Evolutionary conservation across 768 basidiomycete genomes (phyloP).

Genomic region (Trametes meyenii): DNA sequence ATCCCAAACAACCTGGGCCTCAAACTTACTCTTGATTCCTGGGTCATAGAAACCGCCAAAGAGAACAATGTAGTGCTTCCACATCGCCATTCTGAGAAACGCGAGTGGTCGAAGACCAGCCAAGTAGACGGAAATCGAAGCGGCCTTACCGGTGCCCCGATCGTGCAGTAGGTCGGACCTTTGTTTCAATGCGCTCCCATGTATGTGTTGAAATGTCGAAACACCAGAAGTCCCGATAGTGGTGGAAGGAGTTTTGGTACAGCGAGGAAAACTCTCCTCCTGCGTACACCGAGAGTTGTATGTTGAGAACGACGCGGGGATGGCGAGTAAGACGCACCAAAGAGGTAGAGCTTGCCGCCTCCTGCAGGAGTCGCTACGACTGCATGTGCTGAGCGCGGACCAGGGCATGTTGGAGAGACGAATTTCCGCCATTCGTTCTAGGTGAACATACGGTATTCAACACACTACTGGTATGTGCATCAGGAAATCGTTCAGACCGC

Average conservation of each 20-base stretch:
- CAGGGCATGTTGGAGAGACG: constrained; percentile 81
- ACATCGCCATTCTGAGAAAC: constrained; percentile 74
- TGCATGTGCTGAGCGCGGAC: constrained; percentile 87
- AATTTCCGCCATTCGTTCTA: constrained; percentile 91
- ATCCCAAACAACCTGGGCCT: too few species aligned
- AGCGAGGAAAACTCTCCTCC: constrained; percentile 88
- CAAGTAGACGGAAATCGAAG: background rate
- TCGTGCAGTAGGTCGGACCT: constrained; percentile 74
- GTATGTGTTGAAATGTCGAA: constrained; percentile 78
- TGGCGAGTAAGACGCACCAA: constrained; percentile 48
- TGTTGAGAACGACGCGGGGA: background rate
- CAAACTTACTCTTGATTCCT: constrained; percentile 68
- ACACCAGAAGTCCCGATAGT: constrained; percentile 88
- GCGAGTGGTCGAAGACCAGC: too few species aligned
- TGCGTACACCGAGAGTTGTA: constrained; percentile 28
- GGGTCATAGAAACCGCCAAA: constrained; percentile 94
- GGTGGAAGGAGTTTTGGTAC: constrained; percentile 79
- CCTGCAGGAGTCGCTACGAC: constrained; percentile 70
- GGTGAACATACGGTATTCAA: too few species aligned
- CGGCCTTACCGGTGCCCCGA: constrained; percentile 76
- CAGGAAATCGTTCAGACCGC: background rate
- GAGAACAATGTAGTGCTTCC: constrained; percentile 85
- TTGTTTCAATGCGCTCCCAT: constrained; percentile 92
- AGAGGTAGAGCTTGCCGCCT: constrained; percentile 87
- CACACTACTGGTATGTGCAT: background rate